Evolutionary conservation across 768 basidiomycete genomes (phyloP), one percentile per base, ranked within the genome.

Genomic region (Rhodosporidiobolus sp.): DNA sequence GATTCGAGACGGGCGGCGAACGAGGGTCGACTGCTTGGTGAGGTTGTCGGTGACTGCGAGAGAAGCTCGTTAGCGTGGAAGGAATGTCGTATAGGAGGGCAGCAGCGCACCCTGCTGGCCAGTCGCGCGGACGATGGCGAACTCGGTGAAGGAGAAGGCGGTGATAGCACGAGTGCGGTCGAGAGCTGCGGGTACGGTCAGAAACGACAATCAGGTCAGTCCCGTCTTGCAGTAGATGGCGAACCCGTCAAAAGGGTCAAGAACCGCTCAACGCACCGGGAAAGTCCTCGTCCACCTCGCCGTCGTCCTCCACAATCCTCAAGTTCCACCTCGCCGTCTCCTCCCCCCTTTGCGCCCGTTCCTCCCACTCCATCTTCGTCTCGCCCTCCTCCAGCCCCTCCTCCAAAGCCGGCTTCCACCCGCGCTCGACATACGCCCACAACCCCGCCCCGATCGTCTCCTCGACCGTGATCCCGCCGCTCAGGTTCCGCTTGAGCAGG

Each of bases 261-360:
- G 46, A 8, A 61, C 4, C 50, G 28, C 19, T 11, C 9, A 24
- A 84, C 91, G 77, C 80, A 95, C 94, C 90, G 32, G 95, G 96
- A 79, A 94, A 98, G 82, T 99, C 96, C 80, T 97, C 96, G 79
- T 99, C 96, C 1, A 98, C 92, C 80, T 97, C 95, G 24, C 96
- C 96, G 80, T 96, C 96, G 80, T 98, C 94, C 56, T 99, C 96
- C 1, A 93, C 91, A 65, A 98, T 93, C 69, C 92, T 84, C 82
- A 99, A 80, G 50, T 92, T 88, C 95, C 96, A 99, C 2, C 92
- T 93, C 7, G 90, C 84, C 0, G 91, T 90, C 56, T 88, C 89
- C 59, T 92, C 83, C 74, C 8, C 84, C 85, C 48, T 54, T 32
- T 56, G 30, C 24, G 67, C 67, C 28, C 45, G n/a, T 19, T 58